Percentiles rank a stretch among this genome's conserved stretches.
Evolutionary conservation across 2,329 filamentous ascomycete species (phyloP).

Genomic region (Coleophoma crateriformis): DNA sequence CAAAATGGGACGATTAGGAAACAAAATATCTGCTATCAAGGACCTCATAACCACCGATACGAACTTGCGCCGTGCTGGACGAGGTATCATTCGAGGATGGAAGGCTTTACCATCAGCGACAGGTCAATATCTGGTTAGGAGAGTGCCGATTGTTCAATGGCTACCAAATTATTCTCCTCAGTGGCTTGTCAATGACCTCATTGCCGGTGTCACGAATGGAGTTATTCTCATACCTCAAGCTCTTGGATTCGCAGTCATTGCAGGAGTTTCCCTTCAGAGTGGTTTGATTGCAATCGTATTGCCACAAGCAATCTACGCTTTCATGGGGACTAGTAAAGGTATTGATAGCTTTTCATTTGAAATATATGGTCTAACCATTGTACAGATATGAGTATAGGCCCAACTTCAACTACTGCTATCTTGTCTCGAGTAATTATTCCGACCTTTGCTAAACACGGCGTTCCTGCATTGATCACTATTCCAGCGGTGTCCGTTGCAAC

Average conservation of each 20-base stretch:
- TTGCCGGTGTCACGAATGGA: conserved; percentile 55
- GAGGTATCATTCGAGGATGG: conserved; percentile 6
- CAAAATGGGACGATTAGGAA: not conserved
- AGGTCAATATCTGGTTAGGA: conserved; percentile 51
- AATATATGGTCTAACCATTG: conserved; percentile 29
- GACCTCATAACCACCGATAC: conserved; percentile 3
- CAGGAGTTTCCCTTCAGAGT: conserved; percentile 54
- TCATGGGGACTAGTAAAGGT: conserved; percentile 59
- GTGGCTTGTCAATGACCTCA: conserved; percentile 57
- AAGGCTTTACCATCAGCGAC: conserved; percentile 31
- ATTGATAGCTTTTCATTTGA: conserved; percentile 1
- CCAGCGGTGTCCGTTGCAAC: conserved; percentile 60
- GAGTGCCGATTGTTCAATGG: conserved; percentile 56
- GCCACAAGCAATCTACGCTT: conserved; percentile 48
- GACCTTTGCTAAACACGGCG: conserved; percentile 41
- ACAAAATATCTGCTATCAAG: not conserved
- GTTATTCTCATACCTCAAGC: conserved; percentile 56
- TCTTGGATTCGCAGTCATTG: conserved; percentile 54
- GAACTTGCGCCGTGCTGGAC: conserved; percentile 9
- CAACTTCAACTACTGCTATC: conserved; percentile 60
- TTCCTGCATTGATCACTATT: conserved; percentile 48
- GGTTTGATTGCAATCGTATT: conserved; percentile 56
- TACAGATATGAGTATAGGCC: conserved; percentile 46
- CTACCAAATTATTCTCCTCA: conserved; percentile 52
- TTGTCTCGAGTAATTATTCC: conserved; percentile 55